A percentile compares a stretch with the other conserved stretches of the same genome.
Conservation (phyloP, 2,329 filamentous ascomycete genomes). For the Zymoseptoria passerinii region DNA sequence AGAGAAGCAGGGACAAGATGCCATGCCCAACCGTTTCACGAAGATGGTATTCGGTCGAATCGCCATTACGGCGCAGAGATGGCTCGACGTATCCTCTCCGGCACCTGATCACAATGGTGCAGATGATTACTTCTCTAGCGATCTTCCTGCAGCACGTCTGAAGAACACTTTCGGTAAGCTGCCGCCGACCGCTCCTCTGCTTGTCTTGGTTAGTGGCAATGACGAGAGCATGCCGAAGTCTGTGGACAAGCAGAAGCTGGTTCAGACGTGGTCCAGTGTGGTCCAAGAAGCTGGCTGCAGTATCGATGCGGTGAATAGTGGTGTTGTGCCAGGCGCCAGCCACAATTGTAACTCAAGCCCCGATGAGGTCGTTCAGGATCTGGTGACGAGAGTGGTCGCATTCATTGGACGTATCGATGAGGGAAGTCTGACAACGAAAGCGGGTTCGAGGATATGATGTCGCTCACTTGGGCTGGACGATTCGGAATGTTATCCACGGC, state of each 20-base stretch:
- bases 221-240: conserved; percentile 57
- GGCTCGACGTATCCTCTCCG: conserved; percentile 50
- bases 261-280: conserved; percentile 49
- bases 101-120: conserved; percentile 53
- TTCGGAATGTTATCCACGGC: not conserved
- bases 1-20: conserved; percentile 39
- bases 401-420: conserved; percentile 37
- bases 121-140: conserved; percentile 83
- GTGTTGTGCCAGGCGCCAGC: conserved; percentile 41
- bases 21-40: conserved; percentile 40
- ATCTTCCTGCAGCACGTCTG: conserved; percentile 55
- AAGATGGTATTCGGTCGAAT: conserved; percentile 24
- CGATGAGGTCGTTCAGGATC: conserved; percentile 39
- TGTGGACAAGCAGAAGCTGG: conserved; percentile 51
- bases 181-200: conserved; percentile 43
- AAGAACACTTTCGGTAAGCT: conserved; percentile 58
- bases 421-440: conserved; percentile 7
- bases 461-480: not conserved
- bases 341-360: conserved; percentile 45
- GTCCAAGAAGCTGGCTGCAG: conserved; percentile 37
- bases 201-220: conserved; percentile 56
- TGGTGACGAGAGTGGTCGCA: conserved; percentile 43
- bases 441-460: conserved; percentile 6
- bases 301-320: conserved; percentile 43
- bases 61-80: conserved; percentile 50